Conservation (phyloP, 192 early-diverging fungal species). For the Entomortierella chlamydospora region DNA sequence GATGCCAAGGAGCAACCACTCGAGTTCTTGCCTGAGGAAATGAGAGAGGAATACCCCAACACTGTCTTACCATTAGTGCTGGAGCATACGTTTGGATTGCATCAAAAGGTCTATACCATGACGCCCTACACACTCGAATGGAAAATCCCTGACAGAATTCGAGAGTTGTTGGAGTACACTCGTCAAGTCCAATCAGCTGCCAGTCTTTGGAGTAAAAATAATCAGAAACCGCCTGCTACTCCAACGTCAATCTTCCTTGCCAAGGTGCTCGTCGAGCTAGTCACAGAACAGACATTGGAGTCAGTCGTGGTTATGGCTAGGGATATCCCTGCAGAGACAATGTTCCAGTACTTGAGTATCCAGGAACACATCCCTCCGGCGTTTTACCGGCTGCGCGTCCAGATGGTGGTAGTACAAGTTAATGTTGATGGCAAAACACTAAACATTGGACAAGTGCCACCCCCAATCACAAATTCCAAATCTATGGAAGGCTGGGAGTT, state of each 20-base stretch:
- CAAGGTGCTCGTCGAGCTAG: conserved; percentile 36
- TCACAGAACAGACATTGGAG: conserved; percentile 27
- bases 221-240: not conserved
- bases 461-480: not conserved
- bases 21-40: conserved; percentile 39
- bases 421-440: not conserved
- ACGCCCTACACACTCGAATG: conserved; percentile 51
- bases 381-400: conserved; percentile 43
- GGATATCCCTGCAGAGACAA: conserved; percentile 43
- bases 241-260: conserved; percentile 22
- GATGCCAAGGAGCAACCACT: conserved; percentile 4
- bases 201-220: conserved; percentile 1
- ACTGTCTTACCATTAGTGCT: conserved; percentile 25
- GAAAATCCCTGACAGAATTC: conserved; percentile 29
- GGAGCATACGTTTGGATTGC: conserved; percentile 45
- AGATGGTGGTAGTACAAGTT: conserved; percentile 44
- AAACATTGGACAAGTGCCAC: not conserved
- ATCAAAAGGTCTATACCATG: conserved; percentile 47
- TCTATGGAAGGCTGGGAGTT: conserved; percentile 43
- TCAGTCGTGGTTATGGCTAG: conserved; percentile 22
- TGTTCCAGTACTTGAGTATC: conserved; percentile 41
- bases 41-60: conserved; percentile 47
- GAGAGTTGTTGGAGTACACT: conserved; percentile 38
- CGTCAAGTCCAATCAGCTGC: conserved; percentile 1
- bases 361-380: conserved; percentile 27